Evolutionary conservation across 2,329 filamentous ascomycete genomes (phyloP).

Genomic region (Aspergillus tubingensis): DNA sequence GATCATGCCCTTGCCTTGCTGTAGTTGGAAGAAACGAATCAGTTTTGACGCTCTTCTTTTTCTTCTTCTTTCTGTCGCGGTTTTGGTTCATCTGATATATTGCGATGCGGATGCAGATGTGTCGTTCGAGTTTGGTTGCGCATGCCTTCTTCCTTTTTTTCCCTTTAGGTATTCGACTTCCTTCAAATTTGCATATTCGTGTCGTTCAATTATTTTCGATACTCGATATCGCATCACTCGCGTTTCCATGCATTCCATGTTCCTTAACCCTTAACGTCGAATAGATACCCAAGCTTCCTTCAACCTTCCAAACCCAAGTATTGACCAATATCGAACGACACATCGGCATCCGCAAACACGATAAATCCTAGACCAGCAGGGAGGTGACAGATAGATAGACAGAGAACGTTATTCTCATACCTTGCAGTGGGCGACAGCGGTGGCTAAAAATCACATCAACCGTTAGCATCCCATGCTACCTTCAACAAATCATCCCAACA

Average conservation of each 20-base stretch:
- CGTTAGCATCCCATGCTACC: conserved; percentile 12
- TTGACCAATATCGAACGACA: not conserved
- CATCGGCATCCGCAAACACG: conserved; percentile 1
- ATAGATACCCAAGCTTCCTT: not conserved
- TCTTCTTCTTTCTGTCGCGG: not conserved
- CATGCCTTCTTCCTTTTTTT: conserved; percentile 14
- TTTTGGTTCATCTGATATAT: not conserved
- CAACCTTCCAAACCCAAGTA: not conserved
- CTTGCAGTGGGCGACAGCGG: conserved; percentile 91
- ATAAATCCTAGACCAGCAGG: not conserved
- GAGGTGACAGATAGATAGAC: conserved; percentile 8
- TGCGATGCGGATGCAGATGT: not conserved
- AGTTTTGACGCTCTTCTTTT: conserved; percentile 29
- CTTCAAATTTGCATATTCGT: not conserved
- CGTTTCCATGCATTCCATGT: not conserved
- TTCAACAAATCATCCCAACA: not conserved
- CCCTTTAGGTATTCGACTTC: not conserved
- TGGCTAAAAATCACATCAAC: conserved; percentile 57
- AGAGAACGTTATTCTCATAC: conserved; percentile 50
- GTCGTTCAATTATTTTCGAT: not conserved
- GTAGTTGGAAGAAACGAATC: conserved; percentile 28
- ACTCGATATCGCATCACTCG: not conserved
- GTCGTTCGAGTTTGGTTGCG: conserved; percentile 12
- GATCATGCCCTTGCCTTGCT: conserved; percentile 84
- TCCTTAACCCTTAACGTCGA: too few relatives aligned